Base-by-base conservation (phyloP, 2,329 filamentous ascomycete species). In the Arthrobotrys megalospora region DNA sequence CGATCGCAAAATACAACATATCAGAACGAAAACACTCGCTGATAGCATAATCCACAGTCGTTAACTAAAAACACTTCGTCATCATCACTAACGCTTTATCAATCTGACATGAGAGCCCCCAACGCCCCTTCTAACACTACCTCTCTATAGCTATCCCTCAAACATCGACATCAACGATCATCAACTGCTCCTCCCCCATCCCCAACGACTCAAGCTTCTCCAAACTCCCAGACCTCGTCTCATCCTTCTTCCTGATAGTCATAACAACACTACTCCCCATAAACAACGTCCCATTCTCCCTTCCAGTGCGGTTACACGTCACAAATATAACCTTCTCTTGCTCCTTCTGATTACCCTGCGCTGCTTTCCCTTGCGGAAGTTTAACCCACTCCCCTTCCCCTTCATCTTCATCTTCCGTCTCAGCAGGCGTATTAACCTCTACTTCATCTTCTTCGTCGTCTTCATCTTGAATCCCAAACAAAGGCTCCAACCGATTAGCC, bases 211-310 rank as follows among this genome's bases (percentile, higher is more conserved):
- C 41, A 52, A 66, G 43, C 19, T 53, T 70, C 11, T 92, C 91
- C 2, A 93, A 85, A 0, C 93, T 85, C 0, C 92, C 91, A 67
- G 91, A 93, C 0, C 94, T 87, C 60, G 85, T 89, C 8, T 93
- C 90, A 50, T 90, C 88, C 0, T 91, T 92, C 4, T 86, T 84
- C 8, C 88, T 86, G 34, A 95, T 88, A 2, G 90, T 89, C 34
- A 94, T 83, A 0, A 94, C 90, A 0, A 90, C 88, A 77, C 91
- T 93, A 0, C 91, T 93, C 0, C 93, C 93, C 0, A 92, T 90
- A 83, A 93, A 96, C 0, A 89, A 87, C 0, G 87, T 90, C 0
- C 90, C 87, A 4, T 86, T 88, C 80, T 95, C 93, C 0, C 85
- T 86, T 0, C 92, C 93, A 34, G 87, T 88, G 2, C 92, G 87